Percentiles rank a stretch among this genome's conserved stretches.
Conservation (phyloP, 2,329 filamentous ascomycete species). For the Corinectria fuckeliana region DNA sequence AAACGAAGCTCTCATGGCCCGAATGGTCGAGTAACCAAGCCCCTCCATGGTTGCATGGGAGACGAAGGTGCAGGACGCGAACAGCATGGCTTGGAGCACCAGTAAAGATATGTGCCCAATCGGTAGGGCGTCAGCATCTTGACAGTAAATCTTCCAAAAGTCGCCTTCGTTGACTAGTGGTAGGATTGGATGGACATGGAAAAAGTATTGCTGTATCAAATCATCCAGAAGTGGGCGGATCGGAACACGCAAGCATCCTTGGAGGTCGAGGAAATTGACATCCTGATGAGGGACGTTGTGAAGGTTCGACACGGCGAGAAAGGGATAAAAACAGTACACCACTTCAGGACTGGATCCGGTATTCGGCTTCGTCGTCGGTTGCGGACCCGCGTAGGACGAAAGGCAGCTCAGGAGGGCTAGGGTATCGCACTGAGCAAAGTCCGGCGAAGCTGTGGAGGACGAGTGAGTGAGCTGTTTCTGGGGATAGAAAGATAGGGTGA, state of each 20-base stretch:
- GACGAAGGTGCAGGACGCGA: conserved; percentile 12
- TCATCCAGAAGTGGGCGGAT: conserved; percentile 49
- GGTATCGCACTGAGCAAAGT: background rate
- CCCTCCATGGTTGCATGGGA: background rate
- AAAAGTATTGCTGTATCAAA: conserved; percentile 55
- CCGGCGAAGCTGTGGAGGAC: background rate
- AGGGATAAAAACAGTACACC: conserved; percentile 53
- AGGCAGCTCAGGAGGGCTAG: background rate
- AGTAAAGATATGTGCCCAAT: background rate
- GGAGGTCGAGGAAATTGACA: conserved; percentile 52
- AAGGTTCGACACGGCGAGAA: conserved; percentile 44
- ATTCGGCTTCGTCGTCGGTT: background rate
- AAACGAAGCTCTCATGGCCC: background rate
- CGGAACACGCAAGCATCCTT: conserved; percentile 54
- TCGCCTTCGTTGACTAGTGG: conserved; percentile 54
- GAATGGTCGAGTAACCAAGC: background rate
- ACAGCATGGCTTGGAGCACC: conserved; percentile 14
- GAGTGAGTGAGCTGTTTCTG: background rate
- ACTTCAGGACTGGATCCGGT: conserved; percentile 36
- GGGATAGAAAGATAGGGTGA: background rate
- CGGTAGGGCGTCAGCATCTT: background rate
- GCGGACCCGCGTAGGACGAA: background rate
- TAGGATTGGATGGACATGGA: conserved; percentile 53
- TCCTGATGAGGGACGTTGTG: conserved; percentile 51
- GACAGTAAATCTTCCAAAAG: conserved; percentile 19